Percentiles rank a stretch among this genome's conserved stretches.
Evolutionary conservation across 176 grass and related monocot genomes (phyloP).

Genomic region (Triticum urartu): DNA sequence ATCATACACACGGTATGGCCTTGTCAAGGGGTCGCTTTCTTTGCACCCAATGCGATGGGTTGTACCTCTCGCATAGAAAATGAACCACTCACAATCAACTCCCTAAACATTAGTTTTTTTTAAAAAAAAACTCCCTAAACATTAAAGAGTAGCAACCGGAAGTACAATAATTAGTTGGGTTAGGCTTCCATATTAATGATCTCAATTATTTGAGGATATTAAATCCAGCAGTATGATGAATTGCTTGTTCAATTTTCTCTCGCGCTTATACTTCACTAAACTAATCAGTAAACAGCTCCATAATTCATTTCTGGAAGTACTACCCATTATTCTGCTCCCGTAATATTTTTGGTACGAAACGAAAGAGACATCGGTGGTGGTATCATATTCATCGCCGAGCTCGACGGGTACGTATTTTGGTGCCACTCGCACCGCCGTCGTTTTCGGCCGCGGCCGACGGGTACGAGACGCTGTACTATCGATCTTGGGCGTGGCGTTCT

Average conservation of each 20-base stretch:
- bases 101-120: background rate
- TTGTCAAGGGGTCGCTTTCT: conserved; percentile 13
- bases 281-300: background rate
- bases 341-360: background rate
- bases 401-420: conserved; percentile 10
- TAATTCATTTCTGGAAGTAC: background rate
- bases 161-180: background rate
- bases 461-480: background rate
- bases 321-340: background rate
- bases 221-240: background rate
- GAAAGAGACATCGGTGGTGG: background rate
- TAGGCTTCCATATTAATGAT: conserved; percentile 16
- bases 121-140: too few species aligned
- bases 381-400: conserved; percentile 17
- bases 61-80: conserved; percentile 2
- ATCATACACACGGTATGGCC: conserved; percentile 9
- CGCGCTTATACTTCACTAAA: background rate
- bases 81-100: conserved; percentile 28
- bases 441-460: background rate
- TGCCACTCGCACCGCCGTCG: background rate
- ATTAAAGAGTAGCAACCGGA: background rate
- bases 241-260: background rate
- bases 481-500: background rate
- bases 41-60: conserved; percentile 24
- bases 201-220: conserved; percentile 27